Conservation (phyloP, 306 rosid genomes). For the Delonix regia region DNA sequence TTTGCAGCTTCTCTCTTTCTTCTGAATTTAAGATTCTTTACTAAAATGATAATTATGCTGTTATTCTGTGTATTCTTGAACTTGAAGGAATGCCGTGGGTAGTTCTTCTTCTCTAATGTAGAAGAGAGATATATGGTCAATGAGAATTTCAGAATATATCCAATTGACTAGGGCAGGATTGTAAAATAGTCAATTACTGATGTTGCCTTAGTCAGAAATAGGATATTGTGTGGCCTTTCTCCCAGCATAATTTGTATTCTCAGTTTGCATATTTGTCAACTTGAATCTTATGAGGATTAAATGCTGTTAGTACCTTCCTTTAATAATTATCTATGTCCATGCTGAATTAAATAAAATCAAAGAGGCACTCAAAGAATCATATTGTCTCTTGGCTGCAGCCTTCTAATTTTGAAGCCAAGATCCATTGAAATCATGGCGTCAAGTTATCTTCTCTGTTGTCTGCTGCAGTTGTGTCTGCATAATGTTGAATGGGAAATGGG, state of each 20-base stretch:
- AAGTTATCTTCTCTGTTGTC: not conserved
- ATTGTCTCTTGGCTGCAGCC: conserved; percentile 17
- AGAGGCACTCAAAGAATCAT: not conserved
- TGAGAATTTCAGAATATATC: conserved; percentile 9
- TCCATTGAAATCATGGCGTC: not conserved
- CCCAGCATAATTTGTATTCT: not conserved
- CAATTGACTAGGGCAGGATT: conserved; percentile 9
- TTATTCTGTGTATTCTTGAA: conserved; percentile 10
- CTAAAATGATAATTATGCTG: not conserved
- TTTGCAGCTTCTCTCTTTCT: not conserved
- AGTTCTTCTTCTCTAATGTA: conserved; percentile 4
- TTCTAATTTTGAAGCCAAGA: not conserved
- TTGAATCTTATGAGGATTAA: conserved; percentile 14
- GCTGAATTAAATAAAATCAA: not conserved
- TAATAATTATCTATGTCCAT: not conserved
- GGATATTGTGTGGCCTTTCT: not conserved
- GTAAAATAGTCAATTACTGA: conserved; percentile 2
- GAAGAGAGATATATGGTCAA: conserved; percentile 1
- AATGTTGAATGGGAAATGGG: not conserved
- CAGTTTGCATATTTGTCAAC: conserved; percentile 17
- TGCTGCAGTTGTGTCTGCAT: not conserved
- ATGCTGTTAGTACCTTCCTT: not conserved
- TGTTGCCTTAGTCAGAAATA: conserved; percentile 7
- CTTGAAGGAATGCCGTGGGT: not conserved
- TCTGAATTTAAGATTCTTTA: not conserved